Conservation (phyloP, 352 stramenopile genomes). For the Globisporangium mamillatum region DNA sequence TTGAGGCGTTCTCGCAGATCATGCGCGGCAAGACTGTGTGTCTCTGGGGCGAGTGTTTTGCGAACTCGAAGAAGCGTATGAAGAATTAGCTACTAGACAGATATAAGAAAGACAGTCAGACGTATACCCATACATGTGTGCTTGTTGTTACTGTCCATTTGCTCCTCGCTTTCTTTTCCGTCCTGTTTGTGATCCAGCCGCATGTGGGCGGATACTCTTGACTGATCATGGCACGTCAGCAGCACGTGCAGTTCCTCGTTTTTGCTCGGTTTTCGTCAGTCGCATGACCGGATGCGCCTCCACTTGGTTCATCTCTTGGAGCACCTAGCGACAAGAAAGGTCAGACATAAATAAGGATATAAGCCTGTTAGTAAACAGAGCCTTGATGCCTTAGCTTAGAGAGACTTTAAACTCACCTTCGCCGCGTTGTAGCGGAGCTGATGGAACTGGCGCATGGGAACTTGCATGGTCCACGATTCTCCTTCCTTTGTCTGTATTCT, state of each 20-base stretch:
- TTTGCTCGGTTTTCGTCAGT: constrained; percentile 44
- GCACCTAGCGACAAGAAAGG: constrained; percentile 23
- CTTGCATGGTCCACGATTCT: constrained; percentile 35
- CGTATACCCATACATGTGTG: not conserved
- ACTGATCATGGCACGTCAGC: not conserved
- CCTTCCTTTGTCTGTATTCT: constrained; percentile 53
- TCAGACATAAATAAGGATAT: not conserved
- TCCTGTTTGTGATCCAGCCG: not conserved
- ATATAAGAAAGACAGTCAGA: constrained; percentile 3
- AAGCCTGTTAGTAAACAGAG: not conserved
- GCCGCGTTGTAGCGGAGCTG: constrained; percentile 71
- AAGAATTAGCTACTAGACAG: constrained; percentile 50
- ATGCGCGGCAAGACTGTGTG: constrained; percentile 81
- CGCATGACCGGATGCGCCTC: constrained; percentile 79
- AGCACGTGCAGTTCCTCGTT: not conserved
- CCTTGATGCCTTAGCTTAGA: not conserved
- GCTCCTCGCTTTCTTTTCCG: not conserved
- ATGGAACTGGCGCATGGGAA: constrained; percentile 68
- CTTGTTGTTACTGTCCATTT: not conserved
- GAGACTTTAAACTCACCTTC: constrained; percentile 24
- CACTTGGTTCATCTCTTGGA: constrained; percentile 75
- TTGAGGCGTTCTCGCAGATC: constrained; percentile 74
- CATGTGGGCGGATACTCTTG: not conserved
- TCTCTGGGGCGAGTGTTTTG: constrained; percentile 85
- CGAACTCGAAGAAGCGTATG: constrained; percentile 81